phyloP scores from a whole-genome alignment of 768 basidiomycete genomes.

The Omphalotus guepiniiformis region DNA sequence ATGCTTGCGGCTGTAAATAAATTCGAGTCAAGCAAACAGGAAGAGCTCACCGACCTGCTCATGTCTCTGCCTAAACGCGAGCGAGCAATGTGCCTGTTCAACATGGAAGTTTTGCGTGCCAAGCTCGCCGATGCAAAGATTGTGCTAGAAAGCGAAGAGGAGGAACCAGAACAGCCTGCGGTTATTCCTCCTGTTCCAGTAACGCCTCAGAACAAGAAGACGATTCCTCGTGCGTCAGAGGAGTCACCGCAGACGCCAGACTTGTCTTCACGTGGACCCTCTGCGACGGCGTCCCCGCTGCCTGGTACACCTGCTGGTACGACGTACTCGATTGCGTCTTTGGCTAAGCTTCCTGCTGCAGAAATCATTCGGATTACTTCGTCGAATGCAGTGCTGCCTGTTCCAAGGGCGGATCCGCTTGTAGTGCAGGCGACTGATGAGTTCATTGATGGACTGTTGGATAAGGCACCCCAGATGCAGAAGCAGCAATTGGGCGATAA shows the following conservation, averaged over 20 bases:
- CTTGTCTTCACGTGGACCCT: conserved; percentile 68
- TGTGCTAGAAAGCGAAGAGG: conserved; percentile 73
- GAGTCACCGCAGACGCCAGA: conserved; percentile 71
- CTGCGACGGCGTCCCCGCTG: conserved; percentile 65
- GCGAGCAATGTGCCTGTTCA: conserved; percentile 89
- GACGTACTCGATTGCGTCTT: conserved; percentile 60
- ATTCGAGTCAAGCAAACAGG: conserved; percentile 52
- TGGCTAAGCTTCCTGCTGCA: conserved; percentile 69
- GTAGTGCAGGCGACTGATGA: conserved; percentile 67
- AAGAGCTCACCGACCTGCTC: conserved; percentile 70
- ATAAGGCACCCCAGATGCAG: conserved; percentile 52
- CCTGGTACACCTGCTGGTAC: conserved; percentile 60
- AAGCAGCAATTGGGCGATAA: conserved; percentile 84
- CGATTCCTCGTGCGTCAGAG: conserved; percentile 32
- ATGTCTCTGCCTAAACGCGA: conserved; percentile 88
- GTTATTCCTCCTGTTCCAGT: conserved; percentile 38
- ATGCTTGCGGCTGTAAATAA: conserved; percentile 62
- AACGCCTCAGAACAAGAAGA: conserved; percentile 66
- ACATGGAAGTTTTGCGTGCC: conserved; percentile 66
- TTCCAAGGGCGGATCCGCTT: conserved; percentile 68
- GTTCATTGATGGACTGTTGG: conserved; percentile 61
- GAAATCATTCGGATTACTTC: conserved; percentile 71
- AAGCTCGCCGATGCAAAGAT: conserved; percentile 82
- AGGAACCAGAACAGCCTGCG: conserved; percentile 38
- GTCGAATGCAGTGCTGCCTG: conserved; percentile 36